Base-by-base conservation (phyloP, 2,329 filamentous ascomycete species). In the Epichloe scottii region DNA sequence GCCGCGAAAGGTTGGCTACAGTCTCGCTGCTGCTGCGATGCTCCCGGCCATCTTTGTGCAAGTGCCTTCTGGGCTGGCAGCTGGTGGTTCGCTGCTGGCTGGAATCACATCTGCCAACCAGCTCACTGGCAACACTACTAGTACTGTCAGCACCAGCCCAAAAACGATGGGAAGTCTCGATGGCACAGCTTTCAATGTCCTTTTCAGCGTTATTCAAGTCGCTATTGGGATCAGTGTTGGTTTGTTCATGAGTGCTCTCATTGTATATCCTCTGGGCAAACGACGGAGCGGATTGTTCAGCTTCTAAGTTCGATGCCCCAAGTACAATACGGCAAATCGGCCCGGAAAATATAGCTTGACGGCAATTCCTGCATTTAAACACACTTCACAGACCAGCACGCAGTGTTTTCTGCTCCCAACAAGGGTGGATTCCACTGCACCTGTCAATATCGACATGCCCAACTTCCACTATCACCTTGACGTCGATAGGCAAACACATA, bases 1-100 rank as follows among this genome's bases (percentile, higher is more conserved):
- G 55, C 60, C 67, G n/a, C 65, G 73, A 6, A 67, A 71, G 6
- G 68, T 81, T 5, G 81, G 84, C 12, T 89, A 90, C 63, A 86
- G 85, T 1, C 78, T 95, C 2, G 89, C 89, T 0, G 89, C 89
- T 0, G 87, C 88, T 0, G 85, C 87, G 1, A 87, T 95, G 74
- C 70, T 95, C 10, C 89, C 89, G 0, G 89, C 85, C 5, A 94
- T 95, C 56, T 94, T 94, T 55, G 77, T 84, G 2, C 79, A 82
- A 56, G 80, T 84, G 26, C 80, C 80, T 0, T 79, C 76, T 19
- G 78, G 79, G 30, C 67, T 84, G n/a, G 80, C 80, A 3, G 78
- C 77, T 0, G 72, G 73, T 30, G 79, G 79, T 1, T 80, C 77
- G 14, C 66, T 84, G 17, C 64, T 83, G 5, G 75, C 76, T 7